phyloP scores from a whole-genome alignment of 2,329 filamentous ascomycete genomes.

The Cladophialophora exuberans region DNA sequence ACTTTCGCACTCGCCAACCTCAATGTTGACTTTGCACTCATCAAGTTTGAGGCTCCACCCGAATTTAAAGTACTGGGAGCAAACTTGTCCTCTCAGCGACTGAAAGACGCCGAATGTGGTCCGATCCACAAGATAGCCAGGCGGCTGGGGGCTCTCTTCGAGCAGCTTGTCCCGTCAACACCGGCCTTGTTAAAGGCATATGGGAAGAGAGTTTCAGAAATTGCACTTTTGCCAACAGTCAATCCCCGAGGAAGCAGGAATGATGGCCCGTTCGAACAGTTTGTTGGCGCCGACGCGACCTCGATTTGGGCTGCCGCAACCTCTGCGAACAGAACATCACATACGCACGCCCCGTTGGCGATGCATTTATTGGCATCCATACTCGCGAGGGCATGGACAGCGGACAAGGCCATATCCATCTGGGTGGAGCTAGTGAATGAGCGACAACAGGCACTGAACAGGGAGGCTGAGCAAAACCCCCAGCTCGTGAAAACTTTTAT shows the following conservation, averaged over 20 bases:
- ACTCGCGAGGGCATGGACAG: slow-evolving; percentile 35
- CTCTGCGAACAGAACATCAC: slow-evolving; percentile 29
- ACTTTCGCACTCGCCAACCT: slow-evolving; percentile 35
- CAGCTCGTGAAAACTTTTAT: slow-evolving; percentile 1
- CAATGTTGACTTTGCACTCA: slow-evolving; percentile 50
- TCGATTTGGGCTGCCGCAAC: slow-evolving; percentile 45
- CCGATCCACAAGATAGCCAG: slow-evolving; percentile 42
- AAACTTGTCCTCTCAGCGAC: slow-evolving; percentile 38
- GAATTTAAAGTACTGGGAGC: slow-evolving; percentile 42
- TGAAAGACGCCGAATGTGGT: slow-evolving; percentile 45
- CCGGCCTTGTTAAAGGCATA: slow-evolving; percentile 42
- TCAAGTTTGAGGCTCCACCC: slow-evolving; percentile 45
- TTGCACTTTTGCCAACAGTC: slow-evolving; percentile 21
- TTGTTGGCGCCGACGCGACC: slow-evolving; percentile 39
- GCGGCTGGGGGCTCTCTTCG: slow-evolving; percentile 47
- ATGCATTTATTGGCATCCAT: slow-evolving; percentile 41
- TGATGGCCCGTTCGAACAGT: slow-evolving; percentile 32
- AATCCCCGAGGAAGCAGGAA: slow-evolving; percentile 9
- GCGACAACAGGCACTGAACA: slow-evolving; percentile 26
- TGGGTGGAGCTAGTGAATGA: slow-evolving; percentile 36
- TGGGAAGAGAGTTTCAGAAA: slow-evolving; percentile 39
- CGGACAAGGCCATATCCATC: slow-evolving; percentile 35
- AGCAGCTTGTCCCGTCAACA: slow-evolving; percentile 37
- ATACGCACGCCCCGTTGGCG: slow-evolving; percentile 30
- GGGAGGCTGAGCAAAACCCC: not conserved